These are phyloP conservation scores for Nasturtium officinale DNA, from an alignment of 345 rosid genomes.

Conservation along the genomic window DNA sequence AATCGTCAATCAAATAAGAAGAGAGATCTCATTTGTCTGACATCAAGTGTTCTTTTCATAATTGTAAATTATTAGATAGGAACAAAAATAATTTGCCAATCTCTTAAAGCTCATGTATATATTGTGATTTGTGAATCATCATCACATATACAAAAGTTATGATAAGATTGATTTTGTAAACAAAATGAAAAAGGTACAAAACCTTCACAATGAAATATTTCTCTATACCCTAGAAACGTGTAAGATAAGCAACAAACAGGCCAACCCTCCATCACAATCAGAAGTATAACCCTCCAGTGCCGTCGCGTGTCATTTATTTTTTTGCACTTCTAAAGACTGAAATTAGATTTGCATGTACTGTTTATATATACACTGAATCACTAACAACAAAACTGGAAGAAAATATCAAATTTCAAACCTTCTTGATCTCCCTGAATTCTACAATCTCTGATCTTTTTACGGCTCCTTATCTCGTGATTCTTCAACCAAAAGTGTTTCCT, in stretches of 20 bases:
- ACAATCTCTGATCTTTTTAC: neutral
- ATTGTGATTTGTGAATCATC: too few relatives aligned
- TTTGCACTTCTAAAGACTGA: neutral
- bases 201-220: constrained; percentile 22
- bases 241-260: neutral
- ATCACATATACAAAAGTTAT: too few relatives aligned
- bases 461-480: constrained; percentile 36
- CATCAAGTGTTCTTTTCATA: neutral
- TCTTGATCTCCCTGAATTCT: constrained; percentile 5
- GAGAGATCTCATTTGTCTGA: constrained; percentile 37
- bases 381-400: constrained; percentile 11
- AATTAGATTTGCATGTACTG: neutral
- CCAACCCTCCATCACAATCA: neutral
- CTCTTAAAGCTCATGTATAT: neutral
- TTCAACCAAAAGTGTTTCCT: constrained; percentile 41
- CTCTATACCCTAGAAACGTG: constrained; percentile 13
- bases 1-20: constrained; percentile 36
- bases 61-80: neutral
- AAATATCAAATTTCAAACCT: neutral
- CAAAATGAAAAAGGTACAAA: neutral
- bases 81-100: neutral
- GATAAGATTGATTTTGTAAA: neutral
- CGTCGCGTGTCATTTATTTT: neutral
- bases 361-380: constrained; percentile 24
- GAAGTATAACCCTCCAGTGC: constrained; percentile 7